Evolutionary conservation across 805 yeast species (phyloP).

Genomic region (Helenozyma rhizophorensis): DNA sequence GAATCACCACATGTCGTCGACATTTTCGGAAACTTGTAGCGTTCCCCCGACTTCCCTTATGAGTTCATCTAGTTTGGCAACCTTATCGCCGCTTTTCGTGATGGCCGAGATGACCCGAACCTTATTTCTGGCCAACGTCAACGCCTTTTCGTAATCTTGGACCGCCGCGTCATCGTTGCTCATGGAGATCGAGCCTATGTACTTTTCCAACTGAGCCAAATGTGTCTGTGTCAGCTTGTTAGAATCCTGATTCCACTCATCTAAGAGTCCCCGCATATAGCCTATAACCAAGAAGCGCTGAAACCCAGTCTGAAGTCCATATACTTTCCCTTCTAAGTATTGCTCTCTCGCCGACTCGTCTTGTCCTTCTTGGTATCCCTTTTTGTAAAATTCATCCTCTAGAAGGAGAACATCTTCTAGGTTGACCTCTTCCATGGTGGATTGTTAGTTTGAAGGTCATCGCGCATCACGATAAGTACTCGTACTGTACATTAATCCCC

Average conservation of each 20-base stretch:
- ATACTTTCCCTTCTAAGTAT: constrained; percentile 72
- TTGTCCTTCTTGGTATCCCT: constrained; percentile 72
- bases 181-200: constrained; percentile 10
- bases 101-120: constrained; percentile 45
- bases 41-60: constrained; percentile 36
- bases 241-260: constrained; percentile 27
- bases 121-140: constrained; percentile 57
- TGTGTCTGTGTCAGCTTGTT: constrained; percentile 17
- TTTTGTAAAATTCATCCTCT: constrained; percentile 58
- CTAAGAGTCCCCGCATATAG: constrained; percentile 51
- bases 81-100: constrained; percentile 25
- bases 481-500: too few relatives aligned
- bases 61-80: constrained; percentile 27
- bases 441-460: too few relatives aligned
- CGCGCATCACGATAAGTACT: too few relatives aligned
- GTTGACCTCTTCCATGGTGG: constrained; percentile 33
- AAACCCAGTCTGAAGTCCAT: constrained; percentile 76
- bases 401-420: constrained; percentile 48
- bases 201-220: constrained; percentile 27
- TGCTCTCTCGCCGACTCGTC: constrained; percentile 57
- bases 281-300: constrained; percentile 71
- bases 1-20: constrained; percentile 42
- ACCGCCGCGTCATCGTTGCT: constrained; percentile 55
- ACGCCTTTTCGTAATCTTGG: constrained; percentile 46
- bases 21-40: constrained; percentile 32